Percentiles rank a stretch among this genome's conserved stretches.
Conservation (phyloP, 768 basidiomycete species). For the Auricularia sp. region DNA sequence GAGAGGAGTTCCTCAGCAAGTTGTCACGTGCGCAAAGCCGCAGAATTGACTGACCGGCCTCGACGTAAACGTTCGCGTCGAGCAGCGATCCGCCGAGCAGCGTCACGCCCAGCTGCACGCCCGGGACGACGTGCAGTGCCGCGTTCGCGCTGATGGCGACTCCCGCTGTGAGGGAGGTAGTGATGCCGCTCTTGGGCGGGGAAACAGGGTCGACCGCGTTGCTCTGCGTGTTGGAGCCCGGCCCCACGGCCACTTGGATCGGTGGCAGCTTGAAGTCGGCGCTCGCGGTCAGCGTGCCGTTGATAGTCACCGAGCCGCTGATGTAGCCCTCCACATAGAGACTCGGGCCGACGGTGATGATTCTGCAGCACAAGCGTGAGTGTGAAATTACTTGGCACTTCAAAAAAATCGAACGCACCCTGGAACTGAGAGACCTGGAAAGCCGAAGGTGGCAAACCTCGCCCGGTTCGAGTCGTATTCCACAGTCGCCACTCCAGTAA, state of each 20-base stretch:
- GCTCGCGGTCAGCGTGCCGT: background rate
- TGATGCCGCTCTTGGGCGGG: background rate
- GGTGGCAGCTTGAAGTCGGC: background rate
- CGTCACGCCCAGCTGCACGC: background rate
- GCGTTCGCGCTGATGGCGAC: background rate
- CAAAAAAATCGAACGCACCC: background rate
- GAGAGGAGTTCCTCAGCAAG: no score
- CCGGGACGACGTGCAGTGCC: background rate
- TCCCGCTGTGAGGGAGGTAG: background rate
- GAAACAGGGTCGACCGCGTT: background rate
- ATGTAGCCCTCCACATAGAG: background rate
- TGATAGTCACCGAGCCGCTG: background rate
- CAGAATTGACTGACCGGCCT: background rate
- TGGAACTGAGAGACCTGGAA: slow-evolving; percentile 1
- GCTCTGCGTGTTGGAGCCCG: background rate
- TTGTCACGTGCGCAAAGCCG: no score
- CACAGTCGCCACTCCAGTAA: background rate
- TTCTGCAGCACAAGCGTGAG: background rate
- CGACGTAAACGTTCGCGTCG: background rate
- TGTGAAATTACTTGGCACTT: no score
- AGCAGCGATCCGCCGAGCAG: background rate
- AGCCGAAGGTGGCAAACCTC: slow-evolving; percentile 2
- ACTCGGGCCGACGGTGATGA: background rate
- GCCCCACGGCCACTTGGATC: background rate
- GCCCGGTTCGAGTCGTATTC: slow-evolving; percentile 1